Base-by-base conservation (phyloP, 768 basidiomycete species). In the Jaapia argillacea region DNA sequence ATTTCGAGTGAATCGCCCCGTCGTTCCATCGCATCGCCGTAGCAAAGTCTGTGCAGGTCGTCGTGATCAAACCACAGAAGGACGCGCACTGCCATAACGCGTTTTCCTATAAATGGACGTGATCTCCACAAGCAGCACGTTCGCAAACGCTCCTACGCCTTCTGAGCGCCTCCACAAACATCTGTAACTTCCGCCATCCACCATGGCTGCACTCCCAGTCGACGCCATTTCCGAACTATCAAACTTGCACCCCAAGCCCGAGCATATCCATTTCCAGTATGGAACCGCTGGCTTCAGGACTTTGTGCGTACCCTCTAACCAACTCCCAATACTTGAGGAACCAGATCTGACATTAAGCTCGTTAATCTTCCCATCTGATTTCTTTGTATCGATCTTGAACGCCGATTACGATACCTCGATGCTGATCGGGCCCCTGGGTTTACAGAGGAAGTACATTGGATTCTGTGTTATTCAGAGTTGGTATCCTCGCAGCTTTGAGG, bases 201-300 rank as follows among this genome's bases (percentile, higher is more conserved):
- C 16, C 28, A 33, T 33, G 28, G 28, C 28, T 16, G 28, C 10
- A 10, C 28, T 33, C 10, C 28, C 28, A 10, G 28, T 72, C 42
- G 60, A 73, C 26, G 55, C 60, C 13, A 69, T 88, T 53, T 66
- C 58, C 45, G 48, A 59, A 14, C 67, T 79, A 41, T 65, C 76
- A 24, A 71, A 80, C 43, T 64, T 63, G 24, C 81, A 94, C 59
- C 80, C 78, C 2, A 87, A 91, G 57, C 85, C 81, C n/a, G 54
- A 71, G 13, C 61, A 77, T 31, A 59, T 85, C 25, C 73, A 63
- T 16, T 97, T 81, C 54, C 78, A 84, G 44, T 97, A 96, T 72
- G 92, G 92, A 5, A 97, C 92, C 1, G 92, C 92, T 43, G 92
- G 92, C 12, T 97, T 97, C 67, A 76, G 92, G 57, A 96, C 86